Base-by-base conservation (phyloP, 2,329 filamentous ascomycete species). In the Paecilomyces fulvus region DNA sequence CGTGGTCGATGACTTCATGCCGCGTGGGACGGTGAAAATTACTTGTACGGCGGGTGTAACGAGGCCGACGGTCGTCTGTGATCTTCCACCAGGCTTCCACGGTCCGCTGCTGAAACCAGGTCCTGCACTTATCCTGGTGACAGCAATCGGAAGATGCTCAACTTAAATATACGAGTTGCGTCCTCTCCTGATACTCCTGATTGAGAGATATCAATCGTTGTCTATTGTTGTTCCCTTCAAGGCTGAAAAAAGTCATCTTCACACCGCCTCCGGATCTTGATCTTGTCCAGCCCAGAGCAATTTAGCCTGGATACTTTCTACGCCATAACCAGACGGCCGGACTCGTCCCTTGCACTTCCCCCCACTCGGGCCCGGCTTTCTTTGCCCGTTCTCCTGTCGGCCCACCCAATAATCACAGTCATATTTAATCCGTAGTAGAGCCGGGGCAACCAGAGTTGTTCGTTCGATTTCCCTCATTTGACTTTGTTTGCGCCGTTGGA, bases 291-390 rank as follows among this genome's bases (percentile, higher is more conserved):
- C 52, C 52, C 30, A 28, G 12, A 28, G 17, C 17, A 12, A 49
- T 25, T 53, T 53, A 30, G 31, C 30, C 49, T 12, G 37, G 30
- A 30, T 49, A 21, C 49, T 48, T 49, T 48, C 54, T 51, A 33
- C 28, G 54, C 28, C 12, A 50, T 55, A 37, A 56, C 53, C 56
- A 58, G 48, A 56, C 51, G 55, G 58, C 33, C 49, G 53, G 52
- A 52, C 54, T 53, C 57, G 30, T 49, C 53, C 33, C 53, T 59
- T 57, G 53, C 55, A 55, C 55, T 56, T 59, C 57, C 56, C 55
- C 61, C 59, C 60, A 58, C 61, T 55, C 56, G 49, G 54, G 53
- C 60, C 60, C 56, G 33, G 30, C 37, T 48, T 54, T 54, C 7
- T 28, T 49, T 23, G 21, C 25, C 21, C 21, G 48, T 28, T 9